Evolutionary conservation across 2,329 filamentous ascomycete species (phyloP).

Genomic region (Coleophoma cylindrospora): DNA sequence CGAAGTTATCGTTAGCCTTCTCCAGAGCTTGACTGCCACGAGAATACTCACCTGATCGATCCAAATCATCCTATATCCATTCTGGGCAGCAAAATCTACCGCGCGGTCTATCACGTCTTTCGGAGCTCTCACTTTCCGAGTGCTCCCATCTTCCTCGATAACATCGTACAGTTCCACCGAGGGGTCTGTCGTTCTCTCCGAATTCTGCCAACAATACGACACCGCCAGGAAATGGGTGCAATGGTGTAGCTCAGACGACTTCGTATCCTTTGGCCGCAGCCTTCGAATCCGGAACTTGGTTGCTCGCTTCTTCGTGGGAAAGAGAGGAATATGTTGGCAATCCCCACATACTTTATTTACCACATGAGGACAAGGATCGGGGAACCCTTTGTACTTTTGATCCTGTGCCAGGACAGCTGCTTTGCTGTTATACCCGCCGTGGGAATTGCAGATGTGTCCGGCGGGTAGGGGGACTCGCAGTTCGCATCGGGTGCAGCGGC

Average conservation of each 20-base stretch:
- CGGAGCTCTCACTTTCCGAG: slow-evolving; percentile 4
- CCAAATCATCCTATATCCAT: slow-evolving; percentile 10
- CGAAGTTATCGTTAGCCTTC: not conserved
- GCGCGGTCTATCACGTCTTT: slow-evolving; percentile 9
- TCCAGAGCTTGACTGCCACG: not conserved
- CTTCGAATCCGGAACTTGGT: not conserved
- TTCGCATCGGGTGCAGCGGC: not conserved
- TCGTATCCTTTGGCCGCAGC: not conserved
- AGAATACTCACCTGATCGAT: slow-evolving; percentile 8
- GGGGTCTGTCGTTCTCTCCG: not conserved
- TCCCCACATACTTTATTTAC: not conserved
- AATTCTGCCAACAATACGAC: slow-evolving; percentile 7
- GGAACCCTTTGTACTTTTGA: not conserved
- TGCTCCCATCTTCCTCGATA: not conserved
- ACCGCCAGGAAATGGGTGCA: slow-evolving; percentile 5
- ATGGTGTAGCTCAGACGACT: not conserved
- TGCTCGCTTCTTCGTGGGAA: not conserved
- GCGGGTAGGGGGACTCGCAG: not conserved
- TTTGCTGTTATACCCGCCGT: not conserved
- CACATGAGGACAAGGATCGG: not conserved
- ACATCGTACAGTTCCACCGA: not conserved
- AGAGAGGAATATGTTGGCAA: not conserved
- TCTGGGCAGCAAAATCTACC: slow-evolving; percentile 7
- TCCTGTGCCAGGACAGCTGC: not conserved
- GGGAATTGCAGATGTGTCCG: not conserved